Base-by-base conservation (phyloP, 495 filamentous ascomycete species). In the Lepidopterella palustris region DNA sequence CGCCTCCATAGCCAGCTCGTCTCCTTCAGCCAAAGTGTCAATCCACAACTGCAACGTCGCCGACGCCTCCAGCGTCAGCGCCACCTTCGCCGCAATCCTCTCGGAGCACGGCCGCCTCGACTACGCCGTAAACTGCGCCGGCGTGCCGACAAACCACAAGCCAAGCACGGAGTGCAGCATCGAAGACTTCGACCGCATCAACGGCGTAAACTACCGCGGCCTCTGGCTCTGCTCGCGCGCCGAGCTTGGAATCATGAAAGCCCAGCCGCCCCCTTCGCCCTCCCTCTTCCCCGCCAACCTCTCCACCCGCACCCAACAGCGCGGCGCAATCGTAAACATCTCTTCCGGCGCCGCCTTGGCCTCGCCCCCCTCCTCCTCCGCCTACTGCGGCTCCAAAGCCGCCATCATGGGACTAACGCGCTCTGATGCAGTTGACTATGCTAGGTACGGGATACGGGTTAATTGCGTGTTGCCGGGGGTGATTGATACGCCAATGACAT, bases 401-500 rank as follows among this genome's bases (percentile, higher is more conserved):
- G 76, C 74, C 64, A 62, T 67, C 52, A 69, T 76, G 49, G 75
- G 72, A 6, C 21, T 64, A 2, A 64, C 62, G 45, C 51, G 57
- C 6, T 50, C 62, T 4, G 77, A 80, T 58, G 75, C 75, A 10
- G 74, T 74, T 51, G 59, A 67, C 5, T 80, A 77, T 57, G 72
- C 72, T 0, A 60, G 57, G 23, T 58, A 73, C 15, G 74, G 72
- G 20, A 79, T 81, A 26, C 69, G 77, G 9, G 76, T 80, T 59
- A 80, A 80, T 60, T 75, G 75, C 0, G 72, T 79, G 20, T 80
- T 77, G 45, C 75, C 74, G 2, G 77, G 77, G 0, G 75, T 75
- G 49, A 68, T 78, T 11, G 65, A 35, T 4, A 77, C 75, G 8
- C 72, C 74, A 0, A 67, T 78, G 50, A 60, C 62, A 18, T 40